A percentile compares a stretch with the other conserved stretches of the same genome.
These are phyloP conservation scores for Elsinoe australis DNA, from an alignment of 2,329 filamentous ascomycete species.

Conservation along the genomic window DNA sequence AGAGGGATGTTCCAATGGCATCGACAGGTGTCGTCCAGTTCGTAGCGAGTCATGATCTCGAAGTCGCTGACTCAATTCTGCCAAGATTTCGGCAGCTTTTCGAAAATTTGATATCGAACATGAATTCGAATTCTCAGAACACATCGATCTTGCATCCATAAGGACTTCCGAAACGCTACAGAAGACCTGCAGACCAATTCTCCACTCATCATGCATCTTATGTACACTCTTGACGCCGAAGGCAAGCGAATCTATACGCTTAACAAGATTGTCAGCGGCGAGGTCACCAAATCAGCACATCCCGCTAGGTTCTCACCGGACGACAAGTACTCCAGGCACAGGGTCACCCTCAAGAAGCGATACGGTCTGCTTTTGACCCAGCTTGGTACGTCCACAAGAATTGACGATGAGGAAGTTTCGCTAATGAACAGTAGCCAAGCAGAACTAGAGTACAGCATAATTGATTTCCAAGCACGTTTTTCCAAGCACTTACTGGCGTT, in stretches of 20 bases:
- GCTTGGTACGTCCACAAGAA: constrained; percentile 31
- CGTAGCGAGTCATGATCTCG: too few relatives aligned
- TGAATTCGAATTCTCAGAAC: too few relatives aligned
- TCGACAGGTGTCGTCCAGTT: too few relatives aligned
- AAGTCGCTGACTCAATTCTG: too few relatives aligned
- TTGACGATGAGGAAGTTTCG: too few relatives aligned
- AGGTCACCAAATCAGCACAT: constrained; percentile 93
- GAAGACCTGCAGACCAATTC: too few relatives aligned
- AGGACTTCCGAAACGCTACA: too few relatives aligned
- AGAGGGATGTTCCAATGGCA: not conserved
- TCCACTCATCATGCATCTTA: constrained; percentile 63
- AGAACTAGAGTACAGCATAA: not conserved
- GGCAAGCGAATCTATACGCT: constrained; percentile 93
- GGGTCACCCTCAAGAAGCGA: constrained; percentile 89
- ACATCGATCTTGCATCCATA: too few relatives aligned
- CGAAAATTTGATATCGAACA: too few relatives aligned
- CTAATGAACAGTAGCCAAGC: not conserved
- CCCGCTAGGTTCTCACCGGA: constrained; percentile 95
- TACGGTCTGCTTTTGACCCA: constrained; percentile 84
- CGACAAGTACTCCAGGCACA: constrained; percentile 96
- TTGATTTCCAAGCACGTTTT: not conserved
- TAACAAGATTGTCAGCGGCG: constrained; percentile 73
- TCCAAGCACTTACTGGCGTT: too few relatives aligned
- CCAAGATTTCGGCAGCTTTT: not conserved
- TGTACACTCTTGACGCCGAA: constrained; percentile 75